Conservation (phyloP, 2,329 filamentous ascomycete genomes). For the Penicillium sp. region DNA sequence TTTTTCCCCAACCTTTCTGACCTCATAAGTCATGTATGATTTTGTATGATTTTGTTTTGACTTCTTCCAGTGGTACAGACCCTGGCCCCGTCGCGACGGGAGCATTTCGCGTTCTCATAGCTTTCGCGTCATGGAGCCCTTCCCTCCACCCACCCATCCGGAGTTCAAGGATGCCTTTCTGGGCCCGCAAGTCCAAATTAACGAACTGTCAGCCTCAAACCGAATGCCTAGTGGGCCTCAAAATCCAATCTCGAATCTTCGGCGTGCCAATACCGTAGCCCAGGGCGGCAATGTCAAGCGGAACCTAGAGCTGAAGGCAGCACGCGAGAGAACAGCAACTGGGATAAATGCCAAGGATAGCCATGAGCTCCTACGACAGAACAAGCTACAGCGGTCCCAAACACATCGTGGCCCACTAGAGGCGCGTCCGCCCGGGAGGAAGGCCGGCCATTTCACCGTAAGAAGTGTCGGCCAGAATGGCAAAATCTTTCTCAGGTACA, state of each 20-base stretch:
- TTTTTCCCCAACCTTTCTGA: slow-evolving; percentile 2
- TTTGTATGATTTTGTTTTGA: slow-evolving; percentile 12
- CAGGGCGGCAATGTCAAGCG: slow-evolving; percentile 27
- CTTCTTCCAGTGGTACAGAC: slow-evolving; percentile 6
- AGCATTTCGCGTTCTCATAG: slow-evolving; percentile 3
- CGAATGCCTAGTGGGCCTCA: slow-evolving; percentile 9
- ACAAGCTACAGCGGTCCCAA: slow-evolving; percentile 36
- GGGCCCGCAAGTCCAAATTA: slow-evolving; percentile 15
- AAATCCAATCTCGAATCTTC: slow-evolving; percentile 21
- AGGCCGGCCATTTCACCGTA: slow-evolving; percentile 67
- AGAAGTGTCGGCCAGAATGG: slow-evolving; percentile 76
- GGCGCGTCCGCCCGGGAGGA: slow-evolving; percentile 52
- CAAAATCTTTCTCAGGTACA: slow-evolving; percentile 69
- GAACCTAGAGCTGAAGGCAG: slow-evolving; percentile 26
- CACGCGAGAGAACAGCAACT: slow-evolving; percentile 27
- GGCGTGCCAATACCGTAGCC: slow-evolving; percentile 34
- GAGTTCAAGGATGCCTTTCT: slow-evolving; percentile 13
- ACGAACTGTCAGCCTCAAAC: slow-evolving; percentile 12
- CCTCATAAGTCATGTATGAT: slow-evolving; percentile 2
- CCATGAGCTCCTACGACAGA: slow-evolving; percentile 41
- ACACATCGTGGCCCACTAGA: slow-evolving; percentile 48
- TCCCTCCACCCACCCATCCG: slow-evolving; percentile 11
- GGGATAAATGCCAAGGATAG: slow-evolving; percentile 43
- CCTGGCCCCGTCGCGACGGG: slow-evolving; percentile 9
- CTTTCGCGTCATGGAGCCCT: slow-evolving; percentile 19